Evolutionary conservation across 129 eudicot genomes (phyloP), one percentile per base, ranked within the genome.

Genomic region (Ambrosia trifida): DNA sequence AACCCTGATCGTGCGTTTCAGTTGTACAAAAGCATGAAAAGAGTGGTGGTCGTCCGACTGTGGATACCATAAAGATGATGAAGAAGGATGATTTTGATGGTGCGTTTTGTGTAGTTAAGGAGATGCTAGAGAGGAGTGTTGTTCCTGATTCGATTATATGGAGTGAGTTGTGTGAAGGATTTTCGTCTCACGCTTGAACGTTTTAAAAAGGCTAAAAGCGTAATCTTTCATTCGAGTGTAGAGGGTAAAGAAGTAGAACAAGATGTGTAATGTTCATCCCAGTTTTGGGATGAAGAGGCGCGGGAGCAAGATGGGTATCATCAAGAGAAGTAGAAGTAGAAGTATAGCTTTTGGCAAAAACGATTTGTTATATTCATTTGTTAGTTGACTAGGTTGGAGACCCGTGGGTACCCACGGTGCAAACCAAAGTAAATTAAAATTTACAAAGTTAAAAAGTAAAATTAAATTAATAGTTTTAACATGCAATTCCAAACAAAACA

Each of bases 31-130:
- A 85, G 91, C 66, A 92, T 89, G 98, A 71, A 73, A 77, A 83
- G 80, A 83, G 84, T 54, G 90, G 88, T 46, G 85, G 85, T 81
- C 84, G 75, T 47, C 98, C 98, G 20, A 89, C 85, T 84, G 74
- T 64, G 80, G 63, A 57, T 11, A 85, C 89, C 3, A 38, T 82
- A 11, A 84, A 80, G 78, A 78, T 81, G 78, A 64, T 92, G 71
- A 46, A 73, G 72, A 86, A 83, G 59, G 86, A 73, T 69, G 98
- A 92, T 83, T 92, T 68, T 73, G 93, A 83, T 64, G 95, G 88
- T 47, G 96, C 86, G 19, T 75, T 83, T 54, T 45, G 66, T 54
- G 70, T 85, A 11, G 68, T 85, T 65, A 81, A 70, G 59, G 96
- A 86, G 70, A 89, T 86, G 88, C 60, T 86, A 35, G 81, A 74